Evolutionary conservation across 805 yeast species (phyloP).

Genomic region (Nakazawaea laoshanensis): DNA sequence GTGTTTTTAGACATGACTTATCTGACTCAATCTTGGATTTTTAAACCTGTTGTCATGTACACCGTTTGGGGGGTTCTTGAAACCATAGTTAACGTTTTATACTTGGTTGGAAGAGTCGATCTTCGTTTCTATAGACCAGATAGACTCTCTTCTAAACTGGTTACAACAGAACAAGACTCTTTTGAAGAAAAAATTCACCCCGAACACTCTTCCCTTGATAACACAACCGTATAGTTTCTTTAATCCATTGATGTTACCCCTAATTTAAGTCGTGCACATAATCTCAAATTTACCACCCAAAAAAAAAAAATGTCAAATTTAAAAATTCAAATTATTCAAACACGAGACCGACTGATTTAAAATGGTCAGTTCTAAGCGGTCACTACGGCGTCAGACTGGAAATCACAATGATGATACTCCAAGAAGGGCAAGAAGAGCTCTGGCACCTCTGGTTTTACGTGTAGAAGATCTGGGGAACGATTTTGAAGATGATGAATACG

Average conservation of each 20-base stretch:
- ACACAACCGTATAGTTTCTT: too few species aligned
- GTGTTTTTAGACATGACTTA: conserved; percentile 27
- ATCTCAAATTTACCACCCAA: too few species aligned
- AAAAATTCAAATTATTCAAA: too few species aligned
- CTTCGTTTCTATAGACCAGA: conserved; percentile 78
- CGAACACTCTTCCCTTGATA: too few species aligned
- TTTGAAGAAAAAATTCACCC: conserved; percentile 1
- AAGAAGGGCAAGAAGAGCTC: conserved; percentile 3
- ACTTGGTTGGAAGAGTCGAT: conserved; percentile 60
- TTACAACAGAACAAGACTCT: background rate
- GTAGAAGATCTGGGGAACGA: background rate
- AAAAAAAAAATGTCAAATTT: too few species aligned
- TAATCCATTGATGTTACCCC: too few species aligned
- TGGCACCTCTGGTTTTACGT: background rate
- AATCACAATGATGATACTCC: background rate
- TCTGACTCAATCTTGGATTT: conserved; percentile 32
- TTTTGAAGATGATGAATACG: conserved; percentile 18
- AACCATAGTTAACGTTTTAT: conserved; percentile 44
- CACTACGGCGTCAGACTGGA: conserved; percentile 2
- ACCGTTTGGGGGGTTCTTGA: conserved; percentile 65
- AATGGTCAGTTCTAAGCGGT: too few species aligned
- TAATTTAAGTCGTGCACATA: too few species aligned
- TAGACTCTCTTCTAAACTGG: background rate
- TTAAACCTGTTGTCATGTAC: conserved; percentile 53
- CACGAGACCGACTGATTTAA: too few species aligned